Conservation (phyloP, 179 eudicot genomes). For the Actinidia polygama region DNA sequence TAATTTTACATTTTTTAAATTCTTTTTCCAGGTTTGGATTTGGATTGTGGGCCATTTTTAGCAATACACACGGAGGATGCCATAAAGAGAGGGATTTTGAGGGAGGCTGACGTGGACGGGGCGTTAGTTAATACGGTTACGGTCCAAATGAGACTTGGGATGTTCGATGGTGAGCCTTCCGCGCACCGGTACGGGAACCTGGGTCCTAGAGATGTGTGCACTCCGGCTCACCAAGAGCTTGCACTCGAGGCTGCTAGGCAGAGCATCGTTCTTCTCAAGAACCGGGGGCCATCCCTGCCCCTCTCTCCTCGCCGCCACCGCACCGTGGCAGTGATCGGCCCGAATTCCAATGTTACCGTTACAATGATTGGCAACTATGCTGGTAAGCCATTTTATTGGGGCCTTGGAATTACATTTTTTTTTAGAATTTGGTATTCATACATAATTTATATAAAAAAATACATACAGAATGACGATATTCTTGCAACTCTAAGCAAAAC, state of each 20-base stretch:
- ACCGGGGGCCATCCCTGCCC: constrained; percentile 52
- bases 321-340: constrained; percentile 70
- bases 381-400: constrained; percentile 30
- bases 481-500: too few species aligned
- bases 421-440: too few species aligned
- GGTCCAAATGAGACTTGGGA: constrained; percentile 67
- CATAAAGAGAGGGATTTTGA: constrained; percentile 42
- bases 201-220: constrained; percentile 59
- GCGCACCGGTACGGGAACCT: constrained; percentile 58
- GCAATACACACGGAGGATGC: constrained; percentile 56
- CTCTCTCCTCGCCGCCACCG: constrained; percentile 46
- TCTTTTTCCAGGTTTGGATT: constrained; percentile 54
- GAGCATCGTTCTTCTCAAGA: constrained; percentile 68
- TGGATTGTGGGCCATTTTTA: constrained; percentile 71
- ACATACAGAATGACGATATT: too few species aligned
- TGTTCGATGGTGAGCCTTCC: constrained; percentile 63
- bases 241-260: constrained; percentile 75
- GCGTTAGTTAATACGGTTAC: constrained; percentile 54
- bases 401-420: too few species aligned
- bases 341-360: constrained; percentile 60
- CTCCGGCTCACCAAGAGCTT: constrained; percentile 57
- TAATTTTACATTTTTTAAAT: too few species aligned
- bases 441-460: too few species aligned
- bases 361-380: constrained; percentile 80
- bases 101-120: constrained; percentile 48